phyloP scores from a whole-genome alignment of 108 stramenopile genomes.

The Epithemia pelagica region DNA sequence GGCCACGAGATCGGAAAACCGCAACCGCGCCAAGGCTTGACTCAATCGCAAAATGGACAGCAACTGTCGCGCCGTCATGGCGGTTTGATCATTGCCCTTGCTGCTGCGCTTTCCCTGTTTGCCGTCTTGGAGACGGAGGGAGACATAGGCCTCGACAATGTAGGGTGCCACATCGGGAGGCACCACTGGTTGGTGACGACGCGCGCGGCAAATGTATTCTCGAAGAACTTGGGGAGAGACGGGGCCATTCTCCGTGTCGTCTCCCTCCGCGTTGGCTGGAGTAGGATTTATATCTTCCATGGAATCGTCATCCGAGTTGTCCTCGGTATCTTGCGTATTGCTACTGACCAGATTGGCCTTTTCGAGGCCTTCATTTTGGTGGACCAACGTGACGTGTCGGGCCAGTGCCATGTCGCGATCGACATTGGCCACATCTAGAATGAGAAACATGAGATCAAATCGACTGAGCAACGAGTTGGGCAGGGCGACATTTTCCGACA shows the following conservation, averaged over 20 bases:
- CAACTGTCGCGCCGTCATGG: constrained; percentile 97
- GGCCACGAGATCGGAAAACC: constrained; percentile 89
- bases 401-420: constrained; percentile 94
- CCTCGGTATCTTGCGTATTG: background rate
- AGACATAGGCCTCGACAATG: constrained; percentile 97
- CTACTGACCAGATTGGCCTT: constrained; percentile 13
- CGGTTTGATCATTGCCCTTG: constrained; percentile 81
- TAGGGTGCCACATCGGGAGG: constrained; percentile 89
- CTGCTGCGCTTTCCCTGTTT: constrained; percentile 43
- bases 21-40: constrained; percentile 92
- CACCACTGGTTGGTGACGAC: constrained; percentile 85
- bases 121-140: constrained; percentile 77
- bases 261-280: background rate
- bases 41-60: constrained; percentile 94
- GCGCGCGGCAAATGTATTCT: constrained; percentile 91
- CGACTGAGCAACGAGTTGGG: constrained; percentile 96
- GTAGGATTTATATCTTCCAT: constrained; percentile 12
- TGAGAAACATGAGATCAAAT: constrained; percentile 97
- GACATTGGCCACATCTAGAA: constrained; percentile 87
- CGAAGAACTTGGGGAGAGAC: constrained; percentile 79
- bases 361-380: constrained; percentile 85
- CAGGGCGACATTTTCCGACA: constrained; percentile 95
- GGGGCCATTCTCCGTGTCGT: constrained; percentile 12
- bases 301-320: constrained; percentile 28
- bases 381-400: constrained; percentile 95